Evolutionary conservation across 257 asterid genomes (phyloP), one percentile per base, ranked within the genome.

Genomic region (Solanum virginianum): DNA sequence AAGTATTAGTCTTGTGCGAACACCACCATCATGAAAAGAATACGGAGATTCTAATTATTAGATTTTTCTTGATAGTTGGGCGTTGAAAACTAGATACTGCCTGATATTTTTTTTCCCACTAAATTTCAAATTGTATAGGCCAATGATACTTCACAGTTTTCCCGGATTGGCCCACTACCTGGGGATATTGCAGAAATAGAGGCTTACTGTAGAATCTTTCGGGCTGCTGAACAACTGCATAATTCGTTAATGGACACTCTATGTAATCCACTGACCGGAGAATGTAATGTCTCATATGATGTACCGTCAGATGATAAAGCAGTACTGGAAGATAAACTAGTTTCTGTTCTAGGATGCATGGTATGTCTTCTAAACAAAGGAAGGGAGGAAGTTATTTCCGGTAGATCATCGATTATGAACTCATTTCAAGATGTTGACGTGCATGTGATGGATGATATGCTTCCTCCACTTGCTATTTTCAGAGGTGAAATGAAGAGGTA

Each of bases 141-240:
- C 59, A 87, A 87, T 47, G 97, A 91, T 72, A 88, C 91, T 63
- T 90, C 96, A 29, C 93, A 90, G 86, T 83, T 88, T 84, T 95
- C 92, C 53, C 89, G 91, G 94, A 91, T 92, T 82, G 99, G 99
- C 51, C 99, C 99, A 49, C 95, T 97, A 54, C 99, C 99, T 20
- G 99, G 99, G 66, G 98, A 97, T 85, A 92, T 97, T 43, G 97
- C 99, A n/a, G 99, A 97, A 90, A 97, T 97, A 8, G 99, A 97
- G 91, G 98, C 99, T 85, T 97, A 95, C 80, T 97, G 99, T 85
- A 91, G 99, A 90, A 94, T 97, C 88, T 97, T 97, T 85, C 90
- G 99, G 81, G 98, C 97, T 22, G 98, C 99, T 39, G 98, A 97
- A 70, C 91, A 91, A 88, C 93, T 97, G 87, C 98, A 95, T 86